These are phyloP conservation scores for Acanthamoeba rhysodes DNA, from an alignment of 208 protist genomes.

Conservation along the genomic window DNA sequence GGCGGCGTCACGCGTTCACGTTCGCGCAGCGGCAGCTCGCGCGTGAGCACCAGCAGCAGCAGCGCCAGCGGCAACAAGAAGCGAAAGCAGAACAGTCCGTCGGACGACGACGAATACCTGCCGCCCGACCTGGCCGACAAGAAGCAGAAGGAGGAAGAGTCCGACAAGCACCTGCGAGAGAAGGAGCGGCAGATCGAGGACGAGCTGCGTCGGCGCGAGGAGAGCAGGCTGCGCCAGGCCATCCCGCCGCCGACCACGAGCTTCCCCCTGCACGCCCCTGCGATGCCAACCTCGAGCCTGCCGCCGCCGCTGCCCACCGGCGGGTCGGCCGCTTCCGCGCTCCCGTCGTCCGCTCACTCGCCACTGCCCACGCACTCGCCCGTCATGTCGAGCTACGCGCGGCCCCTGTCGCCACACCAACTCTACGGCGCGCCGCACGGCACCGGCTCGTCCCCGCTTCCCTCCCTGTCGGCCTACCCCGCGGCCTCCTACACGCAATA, in stretches of 20 bases:
- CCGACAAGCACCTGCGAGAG: background rate
- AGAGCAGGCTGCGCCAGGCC: slow-evolving; percentile 15
- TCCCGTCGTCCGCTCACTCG: slow-evolving; percentile 8
- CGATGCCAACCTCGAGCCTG: background rate
- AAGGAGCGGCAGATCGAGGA: slow-evolving; percentile 40
- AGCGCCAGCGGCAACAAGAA: slow-evolving; percentile 26
- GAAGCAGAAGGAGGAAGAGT: slow-evolving; percentile 36
- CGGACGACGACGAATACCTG: slow-evolving; percentile 23
- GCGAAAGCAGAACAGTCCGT: background rate
- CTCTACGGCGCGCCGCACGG: background rate
- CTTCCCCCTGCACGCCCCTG: background rate
- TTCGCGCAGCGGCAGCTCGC: background rate
- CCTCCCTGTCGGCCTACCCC: slow-evolving; percentile 12
- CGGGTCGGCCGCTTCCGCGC: background rate
- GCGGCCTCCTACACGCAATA: slow-evolving; percentile 49
- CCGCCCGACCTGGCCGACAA: slow-evolving; percentile 42
- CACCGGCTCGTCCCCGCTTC: background rate
- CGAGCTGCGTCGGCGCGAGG: slow-evolving; percentile 27
- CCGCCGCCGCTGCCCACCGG: slow-evolving; percentile 44
- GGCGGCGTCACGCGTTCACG: background rate
- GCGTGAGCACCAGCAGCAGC: background rate
- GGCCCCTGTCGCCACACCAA: background rate
- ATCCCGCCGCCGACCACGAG: slow-evolving; percentile 4
- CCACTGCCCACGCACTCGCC: slow-evolving; percentile 45
- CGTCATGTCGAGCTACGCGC: background rate